A percentile compares a stretch with the other conserved stretches of the same genome.
Conservation (phyloP, 2,329 filamentous ascomycete genomes). For the Colletotrichum sp. region DNA sequence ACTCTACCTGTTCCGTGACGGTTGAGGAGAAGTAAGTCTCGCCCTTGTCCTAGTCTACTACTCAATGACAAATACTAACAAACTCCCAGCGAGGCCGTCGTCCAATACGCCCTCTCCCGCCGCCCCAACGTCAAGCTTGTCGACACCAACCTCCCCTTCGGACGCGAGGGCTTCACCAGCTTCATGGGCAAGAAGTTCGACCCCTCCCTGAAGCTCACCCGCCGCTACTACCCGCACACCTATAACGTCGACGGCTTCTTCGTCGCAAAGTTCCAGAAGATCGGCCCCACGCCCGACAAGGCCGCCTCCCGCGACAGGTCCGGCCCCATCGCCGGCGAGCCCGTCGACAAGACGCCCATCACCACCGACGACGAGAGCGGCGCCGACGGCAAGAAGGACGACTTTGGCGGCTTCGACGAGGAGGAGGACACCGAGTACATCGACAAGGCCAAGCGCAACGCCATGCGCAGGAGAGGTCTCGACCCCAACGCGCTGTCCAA, state of each 20-base stretch:
- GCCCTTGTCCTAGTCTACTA: not conserved
- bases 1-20: constrained; percentile 95
- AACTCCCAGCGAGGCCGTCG: constrained; percentile 78
- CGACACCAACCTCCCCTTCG: constrained; percentile 87
- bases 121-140: constrained; percentile 94
- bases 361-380: constrained; percentile 48
- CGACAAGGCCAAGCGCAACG: constrained; percentile 73
- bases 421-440: constrained; percentile 76
- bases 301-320: constrained; percentile 25
- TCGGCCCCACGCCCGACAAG: constrained; percentile 73
- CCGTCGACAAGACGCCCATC: constrained; percentile 75
- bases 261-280: constrained; percentile 97
- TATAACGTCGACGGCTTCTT: constrained; percentile 99
- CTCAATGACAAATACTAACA: constrained; percentile 7
- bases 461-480: constrained; percentile 75
- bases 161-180: constrained; percentile 88
- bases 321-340: constrained; percentile 41
- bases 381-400: constrained; percentile 40
- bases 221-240: constrained; percentile 87
- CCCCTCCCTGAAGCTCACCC: constrained; percentile 79
- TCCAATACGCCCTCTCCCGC: constrained; percentile 90
- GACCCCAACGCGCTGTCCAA: constrained; percentile 65
- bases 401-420: constrained; percentile 78
- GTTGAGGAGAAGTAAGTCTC: constrained; percentile 72
- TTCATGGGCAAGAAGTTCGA: constrained; percentile 94